These are phyloP conservation scores for Candida sonorensis DNA, from an alignment of 805 yeast species.

Conservation along the genomic window DNA sequence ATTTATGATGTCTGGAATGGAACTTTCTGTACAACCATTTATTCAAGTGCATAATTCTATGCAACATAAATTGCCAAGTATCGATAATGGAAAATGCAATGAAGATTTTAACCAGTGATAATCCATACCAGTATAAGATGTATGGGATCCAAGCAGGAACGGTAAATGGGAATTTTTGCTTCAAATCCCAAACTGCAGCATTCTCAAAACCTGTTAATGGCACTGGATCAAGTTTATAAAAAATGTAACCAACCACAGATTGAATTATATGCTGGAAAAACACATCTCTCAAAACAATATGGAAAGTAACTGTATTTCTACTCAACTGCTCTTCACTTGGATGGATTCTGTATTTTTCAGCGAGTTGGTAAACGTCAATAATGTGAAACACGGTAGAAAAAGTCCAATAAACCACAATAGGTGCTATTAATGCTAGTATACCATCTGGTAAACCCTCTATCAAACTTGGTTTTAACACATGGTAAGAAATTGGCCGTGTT, in stretches of 20 bases:
- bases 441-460: constrained; percentile 66
- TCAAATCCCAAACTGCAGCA: constrained; percentile 39
- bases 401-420: constrained; percentile 80
- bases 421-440: constrained; percentile 61
- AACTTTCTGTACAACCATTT: constrained; percentile 67
- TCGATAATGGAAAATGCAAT: constrained; percentile 74
- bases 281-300: constrained; percentile 76
- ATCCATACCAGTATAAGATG: constrained; percentile 53
- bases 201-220: constrained; percentile 48
- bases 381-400: constrained; percentile 68
- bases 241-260: constrained; percentile 54
- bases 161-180: constrained; percentile 28
- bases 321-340: constrained; percentile 77
- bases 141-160: constrained; percentile 43
- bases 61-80: constrained; percentile 93
- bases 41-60: constrained; percentile 82
- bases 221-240: constrained; percentile 50
- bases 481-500: constrained; percentile 22
- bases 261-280: constrained; percentile 80
- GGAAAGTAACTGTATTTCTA: constrained; percentile 67
- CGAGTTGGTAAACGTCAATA: constrained; percentile 66
- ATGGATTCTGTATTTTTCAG: constrained; percentile 83
- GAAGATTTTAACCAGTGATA: constrained; percentile 49
- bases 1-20: constrained; percentile 91
- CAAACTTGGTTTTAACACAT: constrained; percentile 33